These are phyloP conservation scores for Anacardium occidentale DNA, from an alignment of 345 rosid genomes.

Conservation along the genomic window DNA sequence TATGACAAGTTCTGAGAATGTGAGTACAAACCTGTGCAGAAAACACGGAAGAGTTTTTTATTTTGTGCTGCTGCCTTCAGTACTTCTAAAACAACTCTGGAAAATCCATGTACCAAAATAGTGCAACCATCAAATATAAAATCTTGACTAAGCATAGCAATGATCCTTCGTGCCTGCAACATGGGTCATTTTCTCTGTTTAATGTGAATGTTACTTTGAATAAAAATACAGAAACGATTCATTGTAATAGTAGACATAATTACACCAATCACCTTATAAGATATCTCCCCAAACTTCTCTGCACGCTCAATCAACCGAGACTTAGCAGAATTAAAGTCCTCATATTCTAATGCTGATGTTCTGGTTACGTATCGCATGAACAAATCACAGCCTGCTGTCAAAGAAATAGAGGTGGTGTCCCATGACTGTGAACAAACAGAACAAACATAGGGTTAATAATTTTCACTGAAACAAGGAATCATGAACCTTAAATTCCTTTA, in stretches of 20 bases:
- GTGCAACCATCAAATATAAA: conserved; percentile 96
- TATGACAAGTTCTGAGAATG: conserved; percentile 10
- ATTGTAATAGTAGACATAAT: neutral
- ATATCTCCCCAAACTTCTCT: conserved; percentile 94
- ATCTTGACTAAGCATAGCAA: conserved; percentile 88
- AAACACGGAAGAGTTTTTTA: conserved; percentile 61
- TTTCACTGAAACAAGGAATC: neutral
- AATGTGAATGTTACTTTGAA: conserved; percentile 3
- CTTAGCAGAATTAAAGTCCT: conserved; percentile 85
- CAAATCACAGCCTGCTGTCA: conserved; percentile 92
- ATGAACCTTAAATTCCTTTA: too few species aligned
- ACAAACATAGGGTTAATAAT: conserved; percentile 10
- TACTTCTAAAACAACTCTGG: conserved; percentile 83
- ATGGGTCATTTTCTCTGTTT: conserved; percentile 13
- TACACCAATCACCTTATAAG: conserved; percentile 55
- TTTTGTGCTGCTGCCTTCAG: conserved; percentile 79
- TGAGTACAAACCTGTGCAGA: conserved; percentile 47
- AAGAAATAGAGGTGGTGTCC: conserved; percentile 81
- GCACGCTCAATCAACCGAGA: conserved; percentile 91
- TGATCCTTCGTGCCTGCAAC: conserved; percentile 80
- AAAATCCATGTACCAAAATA: conserved; percentile 92
- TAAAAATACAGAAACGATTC: neutral
- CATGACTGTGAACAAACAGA: conserved; percentile 43
- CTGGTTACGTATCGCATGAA: conserved; percentile 85
- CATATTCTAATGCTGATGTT: conserved; percentile 85